Evolutionary conservation across 2,329 filamentous ascomycete species (phyloP).

Genomic region (Nakataea oryzae): DNA sequence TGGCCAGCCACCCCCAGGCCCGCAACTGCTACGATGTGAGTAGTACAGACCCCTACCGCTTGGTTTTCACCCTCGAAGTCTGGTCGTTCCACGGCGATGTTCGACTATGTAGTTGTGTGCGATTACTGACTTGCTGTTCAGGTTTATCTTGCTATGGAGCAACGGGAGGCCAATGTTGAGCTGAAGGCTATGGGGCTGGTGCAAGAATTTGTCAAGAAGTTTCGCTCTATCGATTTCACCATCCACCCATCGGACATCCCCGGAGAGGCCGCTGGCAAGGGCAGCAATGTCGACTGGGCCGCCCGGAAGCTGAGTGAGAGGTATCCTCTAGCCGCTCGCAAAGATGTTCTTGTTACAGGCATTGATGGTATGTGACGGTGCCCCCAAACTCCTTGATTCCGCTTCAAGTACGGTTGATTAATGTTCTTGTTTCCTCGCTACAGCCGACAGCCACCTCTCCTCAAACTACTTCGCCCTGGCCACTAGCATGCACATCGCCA

Average conservation of each 20-base stretch:
- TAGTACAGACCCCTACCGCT: conserved; percentile 11
- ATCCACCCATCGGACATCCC: conserved; percentile 56
- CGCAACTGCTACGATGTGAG: conserved; percentile 58
- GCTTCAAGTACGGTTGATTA: conserved; percentile 14
- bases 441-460: conserved; percentile 62
- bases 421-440: conserved; percentile 11
- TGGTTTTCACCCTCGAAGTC: neutral
- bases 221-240: conserved; percentile 57
- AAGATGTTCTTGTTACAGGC: conserved; percentile 57
- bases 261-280: conserved; percentile 62
- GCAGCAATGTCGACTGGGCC: conserved; percentile 64
- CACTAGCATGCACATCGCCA: conserved; percentile 48
- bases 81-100: neutral
- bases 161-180: conserved; percentile 50
- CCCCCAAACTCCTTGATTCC: too few species aligned
- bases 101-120: neutral
- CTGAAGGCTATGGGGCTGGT: conserved; percentile 52
- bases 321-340: conserved; percentile 40
- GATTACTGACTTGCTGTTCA: conserved; percentile 17
- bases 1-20: conserved; percentile 57
- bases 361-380: conserved; percentile 52
- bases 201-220: conserved; percentile 52
- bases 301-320: conserved; percentile 54
- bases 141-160: conserved; percentile 66
- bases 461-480: conserved; percentile 57